Percentiles rank a stretch among this genome's conserved stretches.
Conservation (phyloP, 768 basidiomycete genomes). For the Rhodocollybia butyracea region DNA sequence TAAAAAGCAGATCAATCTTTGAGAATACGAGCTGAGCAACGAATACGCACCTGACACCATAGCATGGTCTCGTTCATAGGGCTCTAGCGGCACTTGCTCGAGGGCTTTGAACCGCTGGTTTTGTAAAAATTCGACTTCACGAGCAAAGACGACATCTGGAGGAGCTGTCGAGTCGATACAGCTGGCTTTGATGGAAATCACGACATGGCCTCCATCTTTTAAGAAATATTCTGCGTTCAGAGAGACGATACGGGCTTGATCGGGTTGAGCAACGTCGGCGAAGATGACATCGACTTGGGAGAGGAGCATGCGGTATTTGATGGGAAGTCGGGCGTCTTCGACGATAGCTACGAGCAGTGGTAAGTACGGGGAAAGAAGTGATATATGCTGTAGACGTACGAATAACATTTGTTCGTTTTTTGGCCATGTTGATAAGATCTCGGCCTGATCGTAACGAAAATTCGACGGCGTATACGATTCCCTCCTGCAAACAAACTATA, state of each 20-base stretch:
- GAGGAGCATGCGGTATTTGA: conserved; percentile 96
- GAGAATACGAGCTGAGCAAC: neutral
- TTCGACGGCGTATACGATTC: conserved; percentile 97
- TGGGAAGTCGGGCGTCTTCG: conserved; percentile 95
- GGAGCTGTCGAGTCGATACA: conserved; percentile 97
- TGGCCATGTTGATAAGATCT: conserved; percentile 98
- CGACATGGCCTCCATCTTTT: conserved; percentile 86
- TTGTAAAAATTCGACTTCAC: conserved; percentile 80
- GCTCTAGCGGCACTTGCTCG: conserved; percentile 94
- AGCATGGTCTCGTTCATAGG: conserved; percentile 87
- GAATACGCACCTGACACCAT: conserved; percentile 73
- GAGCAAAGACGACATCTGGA: conserved; percentile 85
- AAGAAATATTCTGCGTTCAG: conserved; percentile 95
- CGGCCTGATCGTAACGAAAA: conserved; percentile 96
- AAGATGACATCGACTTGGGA: conserved; percentile 97
- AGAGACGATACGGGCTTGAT: conserved; percentile 95
- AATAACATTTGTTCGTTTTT: conserved; percentile 98
- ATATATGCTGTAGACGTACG: conserved; percentile 48
- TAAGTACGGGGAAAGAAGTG: neutral
- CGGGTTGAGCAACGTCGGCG: conserved; percentile 97
- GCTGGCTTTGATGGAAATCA: conserved; percentile 98
- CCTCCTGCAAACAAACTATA: conserved; percentile 54
- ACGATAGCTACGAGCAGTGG: conserved; percentile 66
- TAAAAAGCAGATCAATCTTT: neutral
- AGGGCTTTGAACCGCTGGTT: conserved; percentile 84